Percentiles rank a stretch among this genome's conserved stretches.
phyloP scores from a whole-genome alignment of 768 basidiomycete species.

The Lyophyllum atratum region DNA sequence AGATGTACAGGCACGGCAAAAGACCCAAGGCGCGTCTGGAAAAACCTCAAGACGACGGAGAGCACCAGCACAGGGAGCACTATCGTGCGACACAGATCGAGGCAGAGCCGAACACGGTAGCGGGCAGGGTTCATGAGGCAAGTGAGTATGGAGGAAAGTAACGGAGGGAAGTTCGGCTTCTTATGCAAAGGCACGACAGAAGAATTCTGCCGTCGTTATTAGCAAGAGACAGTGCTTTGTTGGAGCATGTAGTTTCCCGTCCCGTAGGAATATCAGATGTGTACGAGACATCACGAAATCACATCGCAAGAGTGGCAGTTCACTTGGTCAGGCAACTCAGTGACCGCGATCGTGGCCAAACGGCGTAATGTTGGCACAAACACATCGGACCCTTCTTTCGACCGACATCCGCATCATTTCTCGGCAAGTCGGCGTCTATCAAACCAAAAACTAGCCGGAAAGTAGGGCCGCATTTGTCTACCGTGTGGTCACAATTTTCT shows the following conservation, averaged over 20 bases:
- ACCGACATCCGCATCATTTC: constrained; percentile 7
- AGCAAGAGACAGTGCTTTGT: constrained; percentile 8
- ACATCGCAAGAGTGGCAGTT: constrained; percentile 6
- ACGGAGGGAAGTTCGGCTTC: not conserved
- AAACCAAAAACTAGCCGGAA: not conserved
- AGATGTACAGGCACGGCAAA: constrained; percentile 38
- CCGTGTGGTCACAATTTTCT: not conserved
- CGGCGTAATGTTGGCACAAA: constrained; percentile 6
- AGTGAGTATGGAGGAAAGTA: not conserved
- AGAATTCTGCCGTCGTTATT: not conserved
- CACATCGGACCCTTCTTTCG: constrained; percentile 19
- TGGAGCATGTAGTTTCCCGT: constrained; percentile 4
- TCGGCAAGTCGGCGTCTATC: not conserved
- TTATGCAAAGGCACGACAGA: constrained; percentile 12
- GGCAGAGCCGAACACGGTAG: constrained; percentile 53
- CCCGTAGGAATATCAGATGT: constrained; percentile 9
- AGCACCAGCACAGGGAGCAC: constrained; percentile 43
- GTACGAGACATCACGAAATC: constrained; percentile 9
- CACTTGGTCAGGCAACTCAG: constrained; percentile 8
- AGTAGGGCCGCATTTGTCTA: not conserved
- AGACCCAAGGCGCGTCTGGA: constrained; percentile 34
- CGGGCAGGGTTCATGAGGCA: constrained; percentile 38
- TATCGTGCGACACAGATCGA: constrained; percentile 44
- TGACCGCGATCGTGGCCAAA: constrained; percentile 4
- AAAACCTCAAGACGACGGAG: constrained; percentile 27